A percentile compares a stretch with the other conserved stretches of the same genome.
phyloP scores from a whole-genome alignment of 1,284 basidiomycete species.

The Mycocalia duriaeana region DNA sequence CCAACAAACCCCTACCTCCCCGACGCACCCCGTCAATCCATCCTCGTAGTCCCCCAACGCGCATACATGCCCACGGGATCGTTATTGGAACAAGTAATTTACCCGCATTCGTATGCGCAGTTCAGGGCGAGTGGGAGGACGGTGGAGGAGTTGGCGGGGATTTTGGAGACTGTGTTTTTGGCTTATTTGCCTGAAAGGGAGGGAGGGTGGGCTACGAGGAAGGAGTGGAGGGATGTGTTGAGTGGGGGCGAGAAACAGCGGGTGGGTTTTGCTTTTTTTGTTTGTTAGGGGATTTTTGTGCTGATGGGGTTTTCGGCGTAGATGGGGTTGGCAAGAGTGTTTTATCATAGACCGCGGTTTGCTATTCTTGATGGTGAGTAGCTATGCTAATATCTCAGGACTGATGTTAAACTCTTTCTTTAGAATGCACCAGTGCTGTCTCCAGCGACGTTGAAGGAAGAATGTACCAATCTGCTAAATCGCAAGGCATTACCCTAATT shows the following conservation, averaged over 20 bases:
- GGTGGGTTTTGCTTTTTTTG: too few species aligned
- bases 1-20: conserved; percentile 11
- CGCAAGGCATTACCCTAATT: conserved; percentile 89
- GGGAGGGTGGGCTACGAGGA: conserved; percentile 85
- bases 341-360: conserved; percentile 80
- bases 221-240: conserved; percentile 94
- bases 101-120: conserved; percentile 80
- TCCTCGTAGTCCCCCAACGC: conserved; percentile 90
- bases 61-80: conserved; percentile 88
- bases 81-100: conserved; percentile 84
- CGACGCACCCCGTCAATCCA: conserved; percentile 40
- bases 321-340: conserved; percentile 83
- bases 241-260: conserved; percentile 96
- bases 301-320: too few species aligned
- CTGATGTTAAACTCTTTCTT: conserved; percentile 12
- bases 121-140: conserved; percentile 41
- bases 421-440: conserved; percentile 94
- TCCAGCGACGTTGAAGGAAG: conserved; percentile 94
- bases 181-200: conserved; percentile 85
- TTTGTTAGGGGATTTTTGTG: too few species aligned
- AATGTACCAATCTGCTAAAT: conserved; percentile 94
- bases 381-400: too few species aligned
- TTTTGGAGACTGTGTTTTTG: conserved; percentile 78
- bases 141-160: conserved; percentile 59
- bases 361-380: conserved; percentile 68